Evolutionary conservation across 768 basidiomycete genomes (phyloP).

Genomic region (Boletus barrowsii): DNA sequence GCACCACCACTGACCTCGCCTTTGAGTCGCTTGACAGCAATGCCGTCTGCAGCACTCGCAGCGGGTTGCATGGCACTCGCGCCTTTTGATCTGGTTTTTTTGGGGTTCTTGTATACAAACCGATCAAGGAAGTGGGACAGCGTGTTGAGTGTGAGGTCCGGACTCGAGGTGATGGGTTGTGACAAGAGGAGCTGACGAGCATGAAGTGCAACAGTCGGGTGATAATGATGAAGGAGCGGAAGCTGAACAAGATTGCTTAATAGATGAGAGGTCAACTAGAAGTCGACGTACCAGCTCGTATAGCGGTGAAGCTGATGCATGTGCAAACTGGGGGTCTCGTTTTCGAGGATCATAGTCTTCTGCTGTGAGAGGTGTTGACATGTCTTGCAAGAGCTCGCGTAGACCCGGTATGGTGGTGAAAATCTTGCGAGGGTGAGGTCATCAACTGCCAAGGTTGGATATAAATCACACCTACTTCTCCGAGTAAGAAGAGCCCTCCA

Average conservation of each 20-base stretch:
- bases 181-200: conserved; percentile 75
- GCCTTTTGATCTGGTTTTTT: conserved; percentile 70
- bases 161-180: conserved; percentile 72
- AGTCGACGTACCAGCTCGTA: conserved; percentile 79
- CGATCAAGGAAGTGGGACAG: conserved; percentile 94
- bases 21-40: conserved; percentile 68
- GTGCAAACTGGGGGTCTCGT: conserved; percentile 83
- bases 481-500: conserved; percentile 82
- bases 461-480: conserved; percentile 60
- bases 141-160: conserved; percentile 90
- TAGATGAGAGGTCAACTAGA: neutral
- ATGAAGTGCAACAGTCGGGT: conserved; percentile 86
- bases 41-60: conserved; percentile 57
- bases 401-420: conserved; percentile 49
- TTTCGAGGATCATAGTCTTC: conserved; percentile 79
- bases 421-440: conserved; percentile 35
- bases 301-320: conserved; percentile 73
- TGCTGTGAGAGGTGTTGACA: conserved; percentile 27
- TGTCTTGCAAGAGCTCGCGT: conserved; percentile 41
- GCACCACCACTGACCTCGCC: conserved; percentile 49
- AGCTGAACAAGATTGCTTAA: conserved; percentile 41
- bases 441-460: neutral
- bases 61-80: conserved; percentile 95
- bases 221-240: conserved; percentile 82
- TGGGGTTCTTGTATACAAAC: conserved; percentile 96